Evolutionary conservation across 176 grass and related monocot genomes (phyloP).

Genomic region (Hordeum marinum): DNA sequence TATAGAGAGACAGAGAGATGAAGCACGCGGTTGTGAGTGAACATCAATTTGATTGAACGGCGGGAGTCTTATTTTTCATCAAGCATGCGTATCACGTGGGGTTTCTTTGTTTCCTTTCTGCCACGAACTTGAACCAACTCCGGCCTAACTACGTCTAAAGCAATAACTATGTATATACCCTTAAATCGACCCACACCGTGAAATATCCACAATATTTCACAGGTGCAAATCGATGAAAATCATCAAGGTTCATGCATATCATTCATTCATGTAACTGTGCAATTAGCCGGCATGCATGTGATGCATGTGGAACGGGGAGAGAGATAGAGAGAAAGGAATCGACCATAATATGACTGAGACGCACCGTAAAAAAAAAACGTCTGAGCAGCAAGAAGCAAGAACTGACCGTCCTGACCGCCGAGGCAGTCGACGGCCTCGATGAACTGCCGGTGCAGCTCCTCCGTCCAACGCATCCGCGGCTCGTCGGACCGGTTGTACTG

Average conservation of each 20-base stretch:
- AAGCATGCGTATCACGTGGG: constrained; percentile 7
- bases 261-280: background rate
- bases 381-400: background rate
- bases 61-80: background rate
- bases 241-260: background rate
- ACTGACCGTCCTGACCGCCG: constrained; percentile 69
- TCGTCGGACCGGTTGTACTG: constrained; percentile 81
- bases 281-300: background rate
- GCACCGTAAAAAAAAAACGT: background rate
- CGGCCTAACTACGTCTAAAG: background rate
- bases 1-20: background rate
- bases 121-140: background rate
- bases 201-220: background rate
- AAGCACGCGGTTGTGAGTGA: too few relatives aligned
- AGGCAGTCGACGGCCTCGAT: constrained; percentile 70
- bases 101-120: background rate
- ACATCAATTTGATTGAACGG: background rate
- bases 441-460: constrained; percentile 82
- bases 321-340: background rate
- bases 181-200: background rate
- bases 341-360: too few relatives aligned
- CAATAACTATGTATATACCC: background rate
- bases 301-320: background rate
- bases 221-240: background rate
- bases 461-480: constrained; percentile 85